Evolutionary conservation across 228 moss, liverwort and hornwort genomes (phyloP), one percentile per base, ranked within the genome.

Genomic region (Sphagnum fallax): DNA sequence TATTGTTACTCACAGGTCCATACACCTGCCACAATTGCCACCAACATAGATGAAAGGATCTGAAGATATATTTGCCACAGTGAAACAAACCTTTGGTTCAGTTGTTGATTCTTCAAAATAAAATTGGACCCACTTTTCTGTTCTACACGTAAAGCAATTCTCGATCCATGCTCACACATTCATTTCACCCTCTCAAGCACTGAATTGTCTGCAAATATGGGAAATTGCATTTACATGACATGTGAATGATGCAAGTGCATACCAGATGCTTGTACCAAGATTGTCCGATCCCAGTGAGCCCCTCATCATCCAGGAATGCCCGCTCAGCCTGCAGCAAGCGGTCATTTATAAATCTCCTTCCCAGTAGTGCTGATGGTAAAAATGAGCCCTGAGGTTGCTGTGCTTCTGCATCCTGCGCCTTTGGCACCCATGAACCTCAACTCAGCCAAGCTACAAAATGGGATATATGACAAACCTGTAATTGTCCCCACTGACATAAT

Each of bases 261-360:
- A 96, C 96, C 91, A 96, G 67, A 79, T 96, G 96, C 70, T 89
- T 92, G 68, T 68, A 84, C 89, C 89, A 92, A 5, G 83, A 66
- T 61, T 64, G 66, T 67, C 32, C 32, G 32, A 32, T 32, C 32
- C 87, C 87, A 71, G 77, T 74, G 62, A 96, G 47, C 5, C 96
- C 96, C 8, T 84, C 86, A 47, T 74, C 62, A 74, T 91, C 91
- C 50, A 96, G 78, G 70, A 96, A 91, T 11, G 81, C 90, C 13
- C 92, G 92, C 76, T 96, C 96, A 47, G 86, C 83, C 49, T 75
- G 79, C 49, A 92, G 86, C 48, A 96, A 71, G 75, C 96, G 83
- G 57, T 96, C 92, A 50, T 96, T 96, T 53, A 55, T 32, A 32
- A 95, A 79, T 50, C 79, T 84, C 72, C 95, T 85, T 16, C 84